phyloP scores from a whole-genome alignment of 345 rosid genomes.

The Heritiera littoralis region DNA sequence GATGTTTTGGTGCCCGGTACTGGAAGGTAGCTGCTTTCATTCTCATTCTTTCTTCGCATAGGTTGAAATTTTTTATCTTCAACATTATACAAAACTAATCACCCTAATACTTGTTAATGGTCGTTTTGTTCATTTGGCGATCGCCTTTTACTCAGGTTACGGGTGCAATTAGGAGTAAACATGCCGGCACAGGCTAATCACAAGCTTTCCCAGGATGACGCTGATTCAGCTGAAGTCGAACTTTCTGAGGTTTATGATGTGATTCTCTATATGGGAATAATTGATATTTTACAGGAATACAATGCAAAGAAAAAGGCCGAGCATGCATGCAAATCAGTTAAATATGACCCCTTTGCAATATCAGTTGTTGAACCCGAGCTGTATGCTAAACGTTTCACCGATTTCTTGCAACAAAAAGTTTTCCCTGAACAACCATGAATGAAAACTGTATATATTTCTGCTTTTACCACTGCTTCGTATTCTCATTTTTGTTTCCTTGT shows the following conservation, averaged over 20 bases:
- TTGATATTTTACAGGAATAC: conserved; percentile 87
- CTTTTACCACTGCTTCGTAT: conserved; percentile 2
- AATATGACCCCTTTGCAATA: conserved; percentile 56
- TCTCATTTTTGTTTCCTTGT: not conserved
- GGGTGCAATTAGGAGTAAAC: conserved; percentile 91
- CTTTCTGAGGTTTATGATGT: conserved; percentile 86
- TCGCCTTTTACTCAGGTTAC: conserved; percentile 47
- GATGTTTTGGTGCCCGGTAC: conserved; percentile 86
- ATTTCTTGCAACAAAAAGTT: conserved; percentile 63
- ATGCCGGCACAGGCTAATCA: conserved; percentile 92
- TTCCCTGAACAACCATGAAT: conserved; percentile 50
- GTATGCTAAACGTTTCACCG: conserved; percentile 71
- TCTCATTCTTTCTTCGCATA: not conserved
- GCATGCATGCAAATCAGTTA: conserved; percentile 69
- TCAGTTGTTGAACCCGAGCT: conserved; percentile 68
- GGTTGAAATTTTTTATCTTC: not conserved
- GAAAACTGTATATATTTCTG: not conserved
- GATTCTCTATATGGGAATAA: conserved; percentile 89
- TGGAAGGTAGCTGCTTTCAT: conserved; percentile 53
- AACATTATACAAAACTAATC: too few relatives aligned
- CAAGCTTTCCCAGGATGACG: conserved; percentile 50
- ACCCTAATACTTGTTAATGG: not conserved
- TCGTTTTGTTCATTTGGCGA: not conserved
- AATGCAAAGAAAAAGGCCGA: conserved; percentile 74
- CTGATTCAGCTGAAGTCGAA: conserved; percentile 59